Evolutionary conservation across 768 basidiomycete genomes (phyloP).

Genomic region (Podaxis mareebaensis): DNA sequence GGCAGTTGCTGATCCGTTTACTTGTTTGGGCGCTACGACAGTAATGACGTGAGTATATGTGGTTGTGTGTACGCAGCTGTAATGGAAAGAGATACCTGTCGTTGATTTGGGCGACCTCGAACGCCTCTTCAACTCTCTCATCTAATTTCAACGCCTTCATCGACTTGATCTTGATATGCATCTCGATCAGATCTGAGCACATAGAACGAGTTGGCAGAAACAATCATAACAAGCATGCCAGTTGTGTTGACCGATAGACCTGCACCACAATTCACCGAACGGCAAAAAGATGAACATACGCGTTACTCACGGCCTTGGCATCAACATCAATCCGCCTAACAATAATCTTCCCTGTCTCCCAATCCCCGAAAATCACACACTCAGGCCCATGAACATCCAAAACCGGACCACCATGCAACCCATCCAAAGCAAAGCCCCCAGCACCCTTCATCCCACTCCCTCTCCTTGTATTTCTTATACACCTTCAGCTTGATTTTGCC

Average conservation of each 20-base stretch:
- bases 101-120: too few relatives aligned
- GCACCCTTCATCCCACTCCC: constrained; percentile 66
- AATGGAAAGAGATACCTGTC: constrained; percentile 38
- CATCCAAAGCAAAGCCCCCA: constrained; percentile 83
- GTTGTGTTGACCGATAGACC: too few relatives aligned
- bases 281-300: constrained; percentile 47
- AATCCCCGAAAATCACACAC: constrained; percentile 98
- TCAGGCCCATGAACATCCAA: constrained; percentile 84
- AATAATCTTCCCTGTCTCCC: constrained; percentile 88
- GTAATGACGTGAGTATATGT: constrained; percentile 23
- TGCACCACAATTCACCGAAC: background rate
- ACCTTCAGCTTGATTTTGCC: constrained; percentile 79
- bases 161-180: too few relatives aligned
- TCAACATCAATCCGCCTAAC: constrained; percentile 95
- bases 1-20: constrained; percentile 98
- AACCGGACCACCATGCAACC: constrained; percentile 82
- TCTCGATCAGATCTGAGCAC: too few relatives aligned
- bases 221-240: too few relatives aligned
- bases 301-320: constrained; percentile 57
- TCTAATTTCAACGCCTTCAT: too few relatives aligned
- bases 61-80: background rate
- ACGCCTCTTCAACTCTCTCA: too few relatives aligned
- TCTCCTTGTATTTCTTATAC: constrained; percentile 93
- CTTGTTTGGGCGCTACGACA: constrained; percentile 77
- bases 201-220: too few relatives aligned